These are phyloP conservation scores for Actinomortierella wolfii DNA, from an alignment of 371 early-diverging fungal genomes.

Conservation along the genomic window DNA sequence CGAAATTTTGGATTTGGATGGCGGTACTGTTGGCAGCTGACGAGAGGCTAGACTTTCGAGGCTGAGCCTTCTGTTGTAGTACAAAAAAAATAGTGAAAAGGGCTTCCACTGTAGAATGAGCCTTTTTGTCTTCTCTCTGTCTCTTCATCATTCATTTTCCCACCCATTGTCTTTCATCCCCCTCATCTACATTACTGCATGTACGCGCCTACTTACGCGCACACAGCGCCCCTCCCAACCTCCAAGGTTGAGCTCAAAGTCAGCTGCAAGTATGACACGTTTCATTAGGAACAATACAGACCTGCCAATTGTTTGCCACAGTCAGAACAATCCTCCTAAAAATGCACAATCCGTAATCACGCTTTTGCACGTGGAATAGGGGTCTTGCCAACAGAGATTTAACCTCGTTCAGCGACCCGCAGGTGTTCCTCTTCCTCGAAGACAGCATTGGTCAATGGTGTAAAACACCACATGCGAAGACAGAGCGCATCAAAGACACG, in stretches of 20 bases:
- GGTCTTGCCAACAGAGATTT: conserved; percentile 16
- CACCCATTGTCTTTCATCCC: not conserved
- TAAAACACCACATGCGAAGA: conserved; percentile 14
- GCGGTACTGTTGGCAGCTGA: too few species aligned
- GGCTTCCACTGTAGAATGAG: too few species aligned
- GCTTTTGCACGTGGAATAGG: conserved; percentile 1
- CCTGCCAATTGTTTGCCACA: too few species aligned
- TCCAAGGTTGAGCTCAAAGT: conserved; percentile 4
- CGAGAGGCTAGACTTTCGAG: too few species aligned
- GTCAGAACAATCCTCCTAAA: too few species aligned
- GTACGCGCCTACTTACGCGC: not conserved
- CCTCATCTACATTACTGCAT: not conserved
- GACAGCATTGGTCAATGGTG: conserved; percentile 14
- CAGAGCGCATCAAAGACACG: conserved; percentile 34
- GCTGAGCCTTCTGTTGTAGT: too few species aligned
- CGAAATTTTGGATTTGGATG: too few species aligned
- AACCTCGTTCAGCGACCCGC: conserved; percentile 22
- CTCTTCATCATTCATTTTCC: too few species aligned
- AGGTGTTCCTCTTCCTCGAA: conserved; percentile 27
- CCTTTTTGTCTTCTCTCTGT: too few species aligned
- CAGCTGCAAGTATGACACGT: conserved; percentile 1
- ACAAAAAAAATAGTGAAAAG: too few species aligned
- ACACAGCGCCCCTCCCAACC: not conserved
- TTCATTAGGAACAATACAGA: too few species aligned
- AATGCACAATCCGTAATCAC: too few species aligned